Percentiles rank a stretch among this genome's conserved stretches.
Conservation (phyloP, 2,329 filamentous ascomycete genomes). For the Lachnellula hyalina region DNA sequence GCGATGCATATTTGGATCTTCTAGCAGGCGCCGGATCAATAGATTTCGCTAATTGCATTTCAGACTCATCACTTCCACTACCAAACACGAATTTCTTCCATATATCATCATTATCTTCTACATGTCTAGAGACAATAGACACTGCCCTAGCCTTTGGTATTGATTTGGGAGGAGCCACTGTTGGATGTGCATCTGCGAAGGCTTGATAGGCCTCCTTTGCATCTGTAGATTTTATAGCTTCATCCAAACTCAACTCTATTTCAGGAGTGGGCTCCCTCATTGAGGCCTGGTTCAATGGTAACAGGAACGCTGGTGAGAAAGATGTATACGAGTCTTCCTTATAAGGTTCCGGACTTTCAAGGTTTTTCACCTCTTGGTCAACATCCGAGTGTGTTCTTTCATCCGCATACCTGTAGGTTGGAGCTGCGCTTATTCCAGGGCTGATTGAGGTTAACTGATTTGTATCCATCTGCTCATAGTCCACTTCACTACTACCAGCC, state of each 20-base stretch:
- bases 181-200: not conserved
- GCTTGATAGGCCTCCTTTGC: not conserved
- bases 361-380: not conserved
- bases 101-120: constrained; percentile 11
- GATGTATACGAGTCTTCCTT: not conserved
- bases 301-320: not conserved
- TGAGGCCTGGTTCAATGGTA: not conserved
- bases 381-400: not conserved
- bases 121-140: not conserved
- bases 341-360: not conserved
- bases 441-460: constrained; percentile 14
- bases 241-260: not conserved
- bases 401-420: not conserved
- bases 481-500: constrained; percentile 1
- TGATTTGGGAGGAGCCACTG: not conserved
- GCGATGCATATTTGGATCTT: not conserved
- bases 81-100: constrained; percentile 30
- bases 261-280: not conserved
- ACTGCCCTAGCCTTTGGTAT: not conserved
- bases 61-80: constrained; percentile 13
- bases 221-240: not conserved
- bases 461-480: not conserved
- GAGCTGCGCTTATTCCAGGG: constrained; percentile 20
- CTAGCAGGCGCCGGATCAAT: not conserved
- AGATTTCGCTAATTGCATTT: not conserved